A percentile compares a stretch with the other conserved stretches of the same genome.
These are phyloP conservation scores for Saccharomyces hybrid DNA, from an alignment of 1,139 yeast species.

Conservation along the genomic window DNA sequence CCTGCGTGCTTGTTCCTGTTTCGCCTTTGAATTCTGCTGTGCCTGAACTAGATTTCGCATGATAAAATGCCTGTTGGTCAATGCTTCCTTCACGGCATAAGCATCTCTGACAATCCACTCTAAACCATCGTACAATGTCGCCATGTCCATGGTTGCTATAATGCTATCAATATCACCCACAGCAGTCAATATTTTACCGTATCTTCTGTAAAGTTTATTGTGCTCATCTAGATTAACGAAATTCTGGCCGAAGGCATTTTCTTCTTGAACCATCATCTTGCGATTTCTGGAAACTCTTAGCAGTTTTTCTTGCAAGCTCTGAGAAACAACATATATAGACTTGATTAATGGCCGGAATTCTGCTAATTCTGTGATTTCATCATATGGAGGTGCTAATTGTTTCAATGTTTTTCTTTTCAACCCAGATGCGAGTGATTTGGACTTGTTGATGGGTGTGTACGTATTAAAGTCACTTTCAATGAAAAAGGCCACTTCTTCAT, in stretches of 20 bases:
- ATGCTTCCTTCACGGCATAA: slow-evolving; percentile 81
- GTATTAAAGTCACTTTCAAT: slow-evolving; percentile 80
- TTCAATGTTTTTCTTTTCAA: slow-evolving; percentile 79
- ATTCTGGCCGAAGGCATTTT: slow-evolving; percentile 59
- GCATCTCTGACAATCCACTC: slow-evolving; percentile 62
- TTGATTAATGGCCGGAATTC: slow-evolving; percentile 82
- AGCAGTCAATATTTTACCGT: slow-evolving; percentile 58
- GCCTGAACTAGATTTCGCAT: slow-evolving; percentile 85
- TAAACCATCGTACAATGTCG: slow-evolving; percentile 70
- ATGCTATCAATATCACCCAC: slow-evolving; percentile 73
- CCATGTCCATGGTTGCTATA: slow-evolving; percentile 66
- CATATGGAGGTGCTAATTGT: slow-evolving; percentile 87
- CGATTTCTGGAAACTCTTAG: slow-evolving; percentile 50
- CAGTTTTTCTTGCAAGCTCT: slow-evolving; percentile 48
- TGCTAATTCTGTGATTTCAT: slow-evolving; percentile 72
- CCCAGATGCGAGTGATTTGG: slow-evolving; percentile 63
- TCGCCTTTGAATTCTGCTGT: slow-evolving; percentile 61
- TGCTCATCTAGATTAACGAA: slow-evolving; percentile 41
- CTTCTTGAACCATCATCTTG: slow-evolving; percentile 47
- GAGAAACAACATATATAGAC: slow-evolving; percentile 55
- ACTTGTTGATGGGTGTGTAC: slow-evolving; percentile 55
- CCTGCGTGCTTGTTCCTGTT: slow-evolving; percentile 67
- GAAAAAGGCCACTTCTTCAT: slow-evolving; percentile 82
- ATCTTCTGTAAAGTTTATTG: slow-evolving; percentile 67
- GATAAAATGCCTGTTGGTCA: slow-evolving; percentile 82